phyloP scores from a whole-genome alignment of 2,329 filamentous ascomycete species.

The Nothopassalora personata region DNA sequence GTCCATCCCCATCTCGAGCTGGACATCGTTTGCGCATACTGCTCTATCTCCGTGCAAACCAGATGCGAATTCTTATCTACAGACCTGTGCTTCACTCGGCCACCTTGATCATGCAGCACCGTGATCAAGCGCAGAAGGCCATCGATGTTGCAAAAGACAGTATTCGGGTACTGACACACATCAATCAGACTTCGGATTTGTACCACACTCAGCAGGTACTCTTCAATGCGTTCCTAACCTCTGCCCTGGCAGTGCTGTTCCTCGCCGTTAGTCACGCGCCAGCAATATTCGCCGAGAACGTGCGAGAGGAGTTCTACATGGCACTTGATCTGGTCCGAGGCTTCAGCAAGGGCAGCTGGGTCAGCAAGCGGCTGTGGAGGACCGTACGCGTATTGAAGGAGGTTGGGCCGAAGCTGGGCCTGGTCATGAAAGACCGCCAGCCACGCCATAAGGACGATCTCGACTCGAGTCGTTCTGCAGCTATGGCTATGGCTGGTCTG shows the following conservation, averaged over 20 bases:
- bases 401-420: constrained; percentile 63
- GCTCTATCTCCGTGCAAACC: constrained; percentile 80
- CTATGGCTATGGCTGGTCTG: constrained; percentile 61
- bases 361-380: constrained; percentile 68
- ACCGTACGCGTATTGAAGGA: constrained; percentile 67
- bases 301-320: constrained; percentile 73
- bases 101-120: constrained; percentile 73
- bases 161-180: constrained; percentile 62
- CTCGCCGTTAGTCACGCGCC: constrained; percentile 71
- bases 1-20: constrained; percentile 54
- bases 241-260: constrained; percentile 69
- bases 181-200: constrained; percentile 67
- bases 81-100: constrained; percentile 81
- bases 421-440: constrained; percentile 35
- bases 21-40: constrained; percentile 72
- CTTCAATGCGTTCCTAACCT: constrained; percentile 75
- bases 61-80: constrained; percentile 85
- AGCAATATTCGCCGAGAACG: constrained; percentile 61
- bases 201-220: constrained; percentile 69
- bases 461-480: constrained; percentile 57
- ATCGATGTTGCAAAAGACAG: constrained; percentile 73
- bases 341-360: constrained; percentile 64
- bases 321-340: constrained; percentile 69
- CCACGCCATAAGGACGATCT: constrained; percentile 33
- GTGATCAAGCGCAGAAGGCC: constrained; percentile 65